A percentile compares a stretch with the other conserved stretches of the same genome.
phyloP scores from a whole-genome alignment of 2,329 filamentous ascomycete species.

The Colletotrichum plurivorum region DNA sequence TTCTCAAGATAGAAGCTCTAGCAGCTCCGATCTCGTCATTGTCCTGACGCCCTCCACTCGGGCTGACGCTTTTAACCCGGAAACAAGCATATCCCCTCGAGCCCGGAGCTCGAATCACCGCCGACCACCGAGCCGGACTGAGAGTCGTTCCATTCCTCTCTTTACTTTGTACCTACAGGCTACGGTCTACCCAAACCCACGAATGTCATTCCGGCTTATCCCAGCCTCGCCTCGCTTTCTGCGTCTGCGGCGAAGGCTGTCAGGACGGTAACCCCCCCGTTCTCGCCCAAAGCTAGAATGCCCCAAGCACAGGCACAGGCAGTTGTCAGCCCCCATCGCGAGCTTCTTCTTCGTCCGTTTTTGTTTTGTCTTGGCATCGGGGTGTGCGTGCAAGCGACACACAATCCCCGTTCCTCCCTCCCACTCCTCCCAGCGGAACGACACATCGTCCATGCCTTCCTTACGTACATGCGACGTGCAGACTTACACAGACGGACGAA shows the following conservation, averaged over 20 bases:
- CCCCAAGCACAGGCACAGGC: constrained; percentile 20
- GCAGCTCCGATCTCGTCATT: constrained; percentile 28
- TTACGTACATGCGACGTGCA: not conserved
- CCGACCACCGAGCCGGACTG: constrained; percentile 16
- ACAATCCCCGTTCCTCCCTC: constrained; percentile 37
- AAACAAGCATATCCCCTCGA: constrained; percentile 32
- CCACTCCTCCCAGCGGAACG: constrained; percentile 38
- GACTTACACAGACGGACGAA: not conserved
- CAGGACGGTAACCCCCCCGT: constrained; percentile 7
- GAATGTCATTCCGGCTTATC: constrained; percentile 1
- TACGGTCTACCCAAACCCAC: no score
- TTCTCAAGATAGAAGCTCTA: constrained; percentile 37
- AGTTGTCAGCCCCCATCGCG: constrained; percentile 21
- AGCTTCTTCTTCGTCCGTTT: constrained; percentile 38
- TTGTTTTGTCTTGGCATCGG: constrained; percentile 38
- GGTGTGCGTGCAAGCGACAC: not conserved
- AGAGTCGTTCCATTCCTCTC: constrained; percentile 1
- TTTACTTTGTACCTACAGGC: not conserved
- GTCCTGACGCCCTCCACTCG: constrained; percentile 21
- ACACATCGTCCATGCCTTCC: not conserved
- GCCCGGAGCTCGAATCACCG: constrained; percentile 9
- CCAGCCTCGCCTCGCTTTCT: constrained; percentile 1
- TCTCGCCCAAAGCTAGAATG: constrained; percentile 10
- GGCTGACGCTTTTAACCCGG: constrained; percentile 27
- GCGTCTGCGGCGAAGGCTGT: constrained; percentile 9